phyloP scores from a whole-genome alignment of 1,139 yeast species.

The Magnusiomyces suaveolens region DNA sequence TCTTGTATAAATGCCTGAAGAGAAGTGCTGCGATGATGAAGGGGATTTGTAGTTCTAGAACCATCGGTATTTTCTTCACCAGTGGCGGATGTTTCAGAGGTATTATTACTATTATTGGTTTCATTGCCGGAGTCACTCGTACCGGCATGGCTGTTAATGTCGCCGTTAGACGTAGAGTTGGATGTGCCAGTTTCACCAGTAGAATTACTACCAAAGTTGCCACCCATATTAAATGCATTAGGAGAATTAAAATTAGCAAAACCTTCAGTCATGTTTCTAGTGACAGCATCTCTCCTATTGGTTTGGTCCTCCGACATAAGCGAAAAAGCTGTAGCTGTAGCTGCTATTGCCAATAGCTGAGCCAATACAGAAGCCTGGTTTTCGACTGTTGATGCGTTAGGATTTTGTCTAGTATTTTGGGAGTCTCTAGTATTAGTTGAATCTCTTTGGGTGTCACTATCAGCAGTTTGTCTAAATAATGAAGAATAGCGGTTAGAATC shows the following conservation, averaged over 20 bases:
- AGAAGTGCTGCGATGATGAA: constrained; percentile 19
- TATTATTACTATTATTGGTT: too few relatives aligned
- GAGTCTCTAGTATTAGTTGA: not conserved
- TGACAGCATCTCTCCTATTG: not conserved
- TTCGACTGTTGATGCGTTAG: constrained; percentile 19
- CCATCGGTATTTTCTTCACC: not conserved
- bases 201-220: not conserved
- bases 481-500: not conserved
- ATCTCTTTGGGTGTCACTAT: not conserved
- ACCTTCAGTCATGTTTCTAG: not conserved
- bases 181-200: too few relatives aligned
- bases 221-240: not conserved
- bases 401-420: not conserved
- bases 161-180: not conserved
- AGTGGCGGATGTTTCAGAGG: not conserved
- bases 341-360: constrained; percentile 39
- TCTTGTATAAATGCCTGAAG: constrained; percentile 36
- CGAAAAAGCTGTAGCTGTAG: constrained; percentile 39
- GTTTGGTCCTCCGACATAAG: constrained; percentile 28
- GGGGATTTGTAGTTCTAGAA: not conserved
- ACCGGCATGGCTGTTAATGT: not conserved
- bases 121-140: not conserved
- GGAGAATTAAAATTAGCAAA: not conserved
- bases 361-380: constrained; percentile 39
- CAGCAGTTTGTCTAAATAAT: not conserved